Evolutionary conservation across 2,329 filamentous ascomycete species (phyloP).

Genomic region (Bipolaris victoriae): DNA sequence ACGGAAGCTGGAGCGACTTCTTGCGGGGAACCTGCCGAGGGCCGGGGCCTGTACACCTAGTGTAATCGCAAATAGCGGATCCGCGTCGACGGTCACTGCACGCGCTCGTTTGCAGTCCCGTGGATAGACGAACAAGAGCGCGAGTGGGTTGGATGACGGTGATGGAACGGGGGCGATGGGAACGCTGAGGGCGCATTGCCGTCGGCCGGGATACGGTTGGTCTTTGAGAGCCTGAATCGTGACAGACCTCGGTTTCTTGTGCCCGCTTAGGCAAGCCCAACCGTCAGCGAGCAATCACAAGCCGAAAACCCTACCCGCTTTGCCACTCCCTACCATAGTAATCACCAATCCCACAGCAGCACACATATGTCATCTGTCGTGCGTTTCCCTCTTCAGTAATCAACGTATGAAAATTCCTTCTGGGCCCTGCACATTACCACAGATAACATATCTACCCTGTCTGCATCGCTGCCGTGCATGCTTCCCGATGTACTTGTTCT

Average conservation of each 20-base stretch:
- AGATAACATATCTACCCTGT: neutral
- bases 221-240: constrained; percentile 28
- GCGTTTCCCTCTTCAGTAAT: neutral
- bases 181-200: neutral
- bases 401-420: neutral
- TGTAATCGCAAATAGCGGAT: constrained; percentile 15
- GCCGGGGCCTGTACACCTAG: constrained; percentile 1
- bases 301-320: constrained; percentile 11
- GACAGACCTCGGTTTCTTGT: constrained; percentile 33
- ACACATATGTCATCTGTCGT: constrained; percentile 2
- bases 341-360: neutral
- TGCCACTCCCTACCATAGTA: neutral
- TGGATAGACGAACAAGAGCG: neutral
- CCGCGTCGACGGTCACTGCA: constrained; percentile 15
- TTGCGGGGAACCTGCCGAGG: constrained; percentile 17
- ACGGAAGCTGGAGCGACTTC: constrained; percentile 4
- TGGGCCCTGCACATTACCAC: neutral
- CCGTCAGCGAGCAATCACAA: constrained; percentile 10
- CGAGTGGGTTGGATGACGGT: neutral
- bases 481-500: neutral
- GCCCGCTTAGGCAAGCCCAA: constrained; percentile 32
- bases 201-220: constrained; percentile 26
- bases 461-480: neutral
- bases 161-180: constrained; percentile 1
- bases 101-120: constrained; percentile 7